These are phyloP conservation scores for Cladosporium sp. DNA, from an alignment of 2,329 filamentous ascomycete species.

Conservation along the genomic window DNA sequence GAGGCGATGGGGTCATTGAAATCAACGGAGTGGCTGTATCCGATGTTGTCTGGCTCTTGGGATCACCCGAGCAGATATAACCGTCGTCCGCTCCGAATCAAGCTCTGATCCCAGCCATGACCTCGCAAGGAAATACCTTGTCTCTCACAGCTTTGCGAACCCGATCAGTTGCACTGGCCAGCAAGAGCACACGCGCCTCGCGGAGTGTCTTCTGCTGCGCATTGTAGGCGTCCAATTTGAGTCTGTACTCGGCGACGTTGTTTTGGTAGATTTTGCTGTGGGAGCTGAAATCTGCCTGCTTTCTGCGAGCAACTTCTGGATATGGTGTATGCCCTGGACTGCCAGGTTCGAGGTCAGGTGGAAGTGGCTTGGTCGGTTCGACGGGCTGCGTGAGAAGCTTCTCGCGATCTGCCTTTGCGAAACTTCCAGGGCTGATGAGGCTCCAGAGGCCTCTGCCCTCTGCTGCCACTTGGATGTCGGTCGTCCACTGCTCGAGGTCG, in stretches of 20 bases:
- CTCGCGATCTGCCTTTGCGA: neutral
- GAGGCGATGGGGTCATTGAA: too few species aligned
- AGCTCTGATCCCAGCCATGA: too few species aligned
- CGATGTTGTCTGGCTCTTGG: too few species aligned
- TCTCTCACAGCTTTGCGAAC: too few species aligned
- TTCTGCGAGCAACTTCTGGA: neutral
- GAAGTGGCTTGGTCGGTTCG: neutral
- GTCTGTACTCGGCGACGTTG: neutral
- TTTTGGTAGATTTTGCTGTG: neutral
- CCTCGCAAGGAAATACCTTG: too few species aligned
- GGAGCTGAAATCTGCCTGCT: too few species aligned
- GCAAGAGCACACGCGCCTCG: neutral
- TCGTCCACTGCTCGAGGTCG: neutral
- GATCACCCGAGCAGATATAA: too few species aligned
- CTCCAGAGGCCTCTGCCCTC: neutral
- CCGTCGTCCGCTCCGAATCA: too few species aligned
- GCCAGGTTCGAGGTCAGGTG: neutral
- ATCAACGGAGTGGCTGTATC: too few species aligned
- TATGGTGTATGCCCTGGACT: neutral
- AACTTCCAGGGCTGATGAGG: neutral
- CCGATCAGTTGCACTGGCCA: neutral
- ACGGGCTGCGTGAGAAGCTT: neutral
- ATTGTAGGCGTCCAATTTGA: neutral
- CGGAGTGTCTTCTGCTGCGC: neutral
- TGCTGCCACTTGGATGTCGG: neutral